Base-by-base conservation (phyloP, 2,329 filamentous ascomycete species). In the Nemania bipapillata region DNA sequence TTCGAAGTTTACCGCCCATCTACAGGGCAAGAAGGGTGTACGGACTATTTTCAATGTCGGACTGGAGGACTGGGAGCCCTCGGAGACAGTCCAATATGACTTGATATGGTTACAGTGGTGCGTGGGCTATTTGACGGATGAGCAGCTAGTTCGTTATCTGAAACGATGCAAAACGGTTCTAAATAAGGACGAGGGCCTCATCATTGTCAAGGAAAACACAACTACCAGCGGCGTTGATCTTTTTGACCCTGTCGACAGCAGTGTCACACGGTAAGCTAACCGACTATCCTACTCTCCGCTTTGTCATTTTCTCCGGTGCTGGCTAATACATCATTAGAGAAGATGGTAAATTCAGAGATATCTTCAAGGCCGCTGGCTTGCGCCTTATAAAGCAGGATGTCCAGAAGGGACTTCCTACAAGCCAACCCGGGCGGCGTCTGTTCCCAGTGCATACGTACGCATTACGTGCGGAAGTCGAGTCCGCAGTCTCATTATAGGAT, bases 311-410 rank as follows among this genome's bases (percentile, higher is more conserved):
- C 30, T 37, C 20, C n/a, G 15, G 20, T 42, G 7, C 15, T 15
- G 37, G 37, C 24, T 57, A 26, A 57, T n/a, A 17, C 54, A 24
- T 28, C 22, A n/a, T 40, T 42, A 57, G 54, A 37, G 35, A 57
- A 12, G 54, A 57, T 37, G 11, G 54, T 24, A 57, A 24, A 3
- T 57, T 57, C 54, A 57, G 24, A 9, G 54, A 57, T 2, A 57
- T 57, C 24, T 57, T 57, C 54, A 57, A 57, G 35, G 54, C 54
- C 4, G 54, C 54, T 20, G 35, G 35, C 37, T 57, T 57, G 37
- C 54, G 54, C 22, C 24, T 42, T 28, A 20, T 57, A 24, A 57
- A 57, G 35, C 22, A n/a, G 15, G 54, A 57, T 22, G 4, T 26
- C 7, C 35, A 42, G 15, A 57, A 42, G 54, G 54, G 54, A 2